phyloP scores from a whole-genome alignment of 192 early-diverging fungal genomes.

The Coemansia sp. region DNA sequence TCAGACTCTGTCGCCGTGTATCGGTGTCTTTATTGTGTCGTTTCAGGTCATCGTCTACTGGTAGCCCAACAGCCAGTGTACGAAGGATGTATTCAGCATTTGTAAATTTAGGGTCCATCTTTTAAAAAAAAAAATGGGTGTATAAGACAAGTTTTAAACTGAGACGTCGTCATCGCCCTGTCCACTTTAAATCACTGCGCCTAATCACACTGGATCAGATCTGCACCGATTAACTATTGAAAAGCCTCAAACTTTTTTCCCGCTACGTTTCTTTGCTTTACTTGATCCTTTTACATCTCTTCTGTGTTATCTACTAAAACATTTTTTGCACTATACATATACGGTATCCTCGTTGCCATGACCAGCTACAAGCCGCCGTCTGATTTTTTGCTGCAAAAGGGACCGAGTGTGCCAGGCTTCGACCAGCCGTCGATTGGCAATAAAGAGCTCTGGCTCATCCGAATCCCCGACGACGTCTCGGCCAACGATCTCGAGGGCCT shows the following conservation, averaged over 20 bases:
- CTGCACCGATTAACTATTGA: not conserved
- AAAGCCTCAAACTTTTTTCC: not conserved
- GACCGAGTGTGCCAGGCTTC: constrained; percentile 11
- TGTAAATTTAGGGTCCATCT: constrained; percentile 4
- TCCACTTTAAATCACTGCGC: not conserved
- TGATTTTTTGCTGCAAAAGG: constrained; percentile 22
- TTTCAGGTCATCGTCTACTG: constrained; percentile 6
- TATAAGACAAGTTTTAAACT: too few species aligned
- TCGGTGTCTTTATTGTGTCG: not conserved
- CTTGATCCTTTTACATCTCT: not conserved
- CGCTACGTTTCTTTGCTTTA: not conserved
- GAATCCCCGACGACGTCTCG: constrained; percentile 40
- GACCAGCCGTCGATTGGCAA: constrained; percentile 12
- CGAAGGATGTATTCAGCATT: constrained; percentile 22
- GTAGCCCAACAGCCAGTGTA: constrained; percentile 23
- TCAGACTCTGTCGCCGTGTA: constrained; percentile 37
- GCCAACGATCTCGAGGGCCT: constrained; percentile 31
- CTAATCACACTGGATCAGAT: not conserved
- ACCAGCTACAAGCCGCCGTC: constrained; percentile 30
- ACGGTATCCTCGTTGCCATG: not conserved
- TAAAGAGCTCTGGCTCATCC: constrained; percentile 50
- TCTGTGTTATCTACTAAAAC: not conserved
- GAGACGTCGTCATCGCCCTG: too few species aligned
- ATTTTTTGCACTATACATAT: not conserved
- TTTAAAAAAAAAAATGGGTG: not conserved